Evolutionary conservation across 2,329 filamentous ascomycete genomes (phyloP), one percentile per base, ranked within the genome.

Genomic region (Keithomyces neogunnii): DNA sequence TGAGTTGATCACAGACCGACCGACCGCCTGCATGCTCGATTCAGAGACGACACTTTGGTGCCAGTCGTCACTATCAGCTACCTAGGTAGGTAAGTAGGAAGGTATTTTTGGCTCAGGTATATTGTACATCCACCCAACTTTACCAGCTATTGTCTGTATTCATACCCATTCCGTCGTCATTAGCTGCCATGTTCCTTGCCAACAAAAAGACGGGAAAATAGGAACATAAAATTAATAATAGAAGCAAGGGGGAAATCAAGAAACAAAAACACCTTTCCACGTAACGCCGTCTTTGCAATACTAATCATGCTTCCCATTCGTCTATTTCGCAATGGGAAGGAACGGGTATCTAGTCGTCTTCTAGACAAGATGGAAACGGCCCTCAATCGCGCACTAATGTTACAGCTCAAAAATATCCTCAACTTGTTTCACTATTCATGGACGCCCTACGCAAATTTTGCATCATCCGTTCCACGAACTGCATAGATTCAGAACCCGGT

Each of bases 391-490:
- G 31, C 6, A 26, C 26, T 33, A 44, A 4, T 44, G 28, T 45
- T 49, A 52, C 47, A 47, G 2, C 10, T 29, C 39, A 19, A 5
- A 47, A 11, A 29, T 19, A 33, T 26, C 30, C 31, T 26, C 31
- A 43, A 31, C 7, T 39, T 5, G 26, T 47, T 26, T 45, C 35
- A 26, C 47, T 50, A 19, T 51, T 55, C 48, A 50, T 45, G 11
- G 66, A 68, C 8, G 70, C 71, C 47, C 71, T 67, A 42, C 71
- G 70, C 11, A 81, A 63, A 55, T 78, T 77, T 43, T 63, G 60
- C 69, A 81, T 73, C 69, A 81, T 74, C 54, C 71, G 71, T 60
- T 79, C 75, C 44, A 80, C 70, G 40, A 80, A 67, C 30, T 72
- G 65, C 65, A 72, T 70, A n/a, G 71, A 73, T 57, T 73, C 73